These are phyloP conservation scores for Bacidia gigantensis DNA, from an alignment of 495 filamentous ascomycete genomes.

Conservation along the genomic window DNA sequence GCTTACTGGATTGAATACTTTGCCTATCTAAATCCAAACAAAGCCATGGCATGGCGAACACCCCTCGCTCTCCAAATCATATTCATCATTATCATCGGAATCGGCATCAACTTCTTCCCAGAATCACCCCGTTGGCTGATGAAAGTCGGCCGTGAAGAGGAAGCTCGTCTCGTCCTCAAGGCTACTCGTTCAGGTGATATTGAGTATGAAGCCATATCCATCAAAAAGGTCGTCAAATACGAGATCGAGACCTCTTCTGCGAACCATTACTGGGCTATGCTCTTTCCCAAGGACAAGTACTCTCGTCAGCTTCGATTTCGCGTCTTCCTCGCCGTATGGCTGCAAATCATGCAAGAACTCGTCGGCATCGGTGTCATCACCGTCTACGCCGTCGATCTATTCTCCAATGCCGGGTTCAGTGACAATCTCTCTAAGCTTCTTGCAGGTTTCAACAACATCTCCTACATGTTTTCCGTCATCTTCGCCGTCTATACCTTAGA, in stretches of 20 bases:
- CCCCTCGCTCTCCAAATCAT: conserved; percentile 33
- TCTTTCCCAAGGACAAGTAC: conserved; percentile 28
- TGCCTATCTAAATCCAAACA: conserved; percentile 32
- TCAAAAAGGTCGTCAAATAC: conserved; percentile 21
- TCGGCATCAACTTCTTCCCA: conserved; percentile 42
- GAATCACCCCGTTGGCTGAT: conserved; percentile 48
- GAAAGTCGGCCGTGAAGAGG: conserved; percentile 37
- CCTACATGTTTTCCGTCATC: conserved; percentile 40
- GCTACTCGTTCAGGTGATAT: conserved; percentile 20
- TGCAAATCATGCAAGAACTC: conserved; percentile 38
- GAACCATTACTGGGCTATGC: conserved; percentile 18
- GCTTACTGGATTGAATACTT: conserved; percentile 52
- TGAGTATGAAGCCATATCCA: conserved; percentile 22
- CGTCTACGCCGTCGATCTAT: conserved; percentile 29
- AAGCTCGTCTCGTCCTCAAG: conserved; percentile 36
- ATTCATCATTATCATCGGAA: conserved; percentile 39
- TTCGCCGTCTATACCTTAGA: conserved; percentile 34
- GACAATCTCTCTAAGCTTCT: conserved; percentile 36
- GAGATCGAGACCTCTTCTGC: conserved; percentile 18
- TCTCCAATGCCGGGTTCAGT: conserved; percentile 31
- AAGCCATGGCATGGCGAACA: conserved; percentile 30
- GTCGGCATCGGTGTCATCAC: conserved; percentile 31
- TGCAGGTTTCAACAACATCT: conserved; percentile 40
- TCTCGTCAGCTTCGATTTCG: conserved; percentile 37
- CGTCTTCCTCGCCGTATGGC: conserved; percentile 39